Conservation (phyloP, 2,329 filamentous ascomycete genomes). For the Diaporthe sp. region DNA sequence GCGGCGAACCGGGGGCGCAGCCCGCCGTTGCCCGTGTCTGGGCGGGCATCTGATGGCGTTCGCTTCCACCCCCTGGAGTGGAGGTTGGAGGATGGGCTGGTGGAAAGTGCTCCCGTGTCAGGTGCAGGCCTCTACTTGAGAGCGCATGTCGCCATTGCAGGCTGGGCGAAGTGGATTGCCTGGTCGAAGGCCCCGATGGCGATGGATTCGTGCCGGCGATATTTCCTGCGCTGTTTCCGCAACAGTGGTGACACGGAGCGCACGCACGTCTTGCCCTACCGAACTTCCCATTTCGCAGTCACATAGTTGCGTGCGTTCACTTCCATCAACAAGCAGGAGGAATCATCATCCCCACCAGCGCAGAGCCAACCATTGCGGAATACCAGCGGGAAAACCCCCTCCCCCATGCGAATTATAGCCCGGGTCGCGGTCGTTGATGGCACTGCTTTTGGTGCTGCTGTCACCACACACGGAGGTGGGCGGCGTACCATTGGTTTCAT, state of each 20-base stretch:
- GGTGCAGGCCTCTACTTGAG: no score
- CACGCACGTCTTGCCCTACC: background rate
- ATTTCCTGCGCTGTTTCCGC: background rate
- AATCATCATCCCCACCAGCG: background rate
- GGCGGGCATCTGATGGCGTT: background rate
- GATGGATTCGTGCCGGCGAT: background rate
- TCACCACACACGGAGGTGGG: background rate
- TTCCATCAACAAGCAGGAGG: background rate
- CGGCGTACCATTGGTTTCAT: background rate
- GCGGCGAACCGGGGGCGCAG: conserved; percentile 15
- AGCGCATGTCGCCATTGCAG: background rate
- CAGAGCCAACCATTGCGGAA: background rate
- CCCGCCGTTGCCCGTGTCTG: conserved; percentile 14
- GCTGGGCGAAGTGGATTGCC: background rate
- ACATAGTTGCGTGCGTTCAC: background rate
- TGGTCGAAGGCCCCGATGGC: background rate
- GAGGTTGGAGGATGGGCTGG: background rate
- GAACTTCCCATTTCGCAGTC: background rate
- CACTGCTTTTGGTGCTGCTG: background rate
- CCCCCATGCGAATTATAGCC: background rate
- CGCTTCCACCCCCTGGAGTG: background rate
- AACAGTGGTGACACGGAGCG: no score
- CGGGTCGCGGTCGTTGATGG: no score
- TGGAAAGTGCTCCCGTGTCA: background rate
- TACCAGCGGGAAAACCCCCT: background rate